These are phyloP conservation scores for Picochlorum sp. DNA, from an alignment of 139 green algal genomes.

Conservation along the genomic window DNA sequence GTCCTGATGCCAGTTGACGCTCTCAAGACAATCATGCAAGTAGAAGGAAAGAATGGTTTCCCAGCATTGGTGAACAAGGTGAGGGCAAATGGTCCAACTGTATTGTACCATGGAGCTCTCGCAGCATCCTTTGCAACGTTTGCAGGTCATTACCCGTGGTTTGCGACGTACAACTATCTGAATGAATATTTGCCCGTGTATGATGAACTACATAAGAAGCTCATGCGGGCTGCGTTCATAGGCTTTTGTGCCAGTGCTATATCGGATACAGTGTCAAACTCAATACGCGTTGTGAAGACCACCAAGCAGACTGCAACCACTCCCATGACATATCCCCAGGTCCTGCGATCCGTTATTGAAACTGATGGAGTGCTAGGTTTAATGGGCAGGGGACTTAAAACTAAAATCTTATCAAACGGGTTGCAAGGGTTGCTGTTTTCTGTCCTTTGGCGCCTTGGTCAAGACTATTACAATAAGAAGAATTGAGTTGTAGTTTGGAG, in stretches of 20 bases:
- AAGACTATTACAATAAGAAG: slow-evolving; percentile 45
- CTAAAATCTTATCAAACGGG: slow-evolving; percentile 75
- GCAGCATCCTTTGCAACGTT: slow-evolving; percentile 73
- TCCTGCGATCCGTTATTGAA: slow-evolving; percentile 55
- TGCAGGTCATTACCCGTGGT: slow-evolving; percentile 90
- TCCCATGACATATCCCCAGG: slow-evolving; percentile 58
- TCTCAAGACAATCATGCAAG: slow-evolving; percentile 86
- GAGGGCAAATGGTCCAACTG: slow-evolving; percentile 43
- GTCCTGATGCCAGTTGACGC: slow-evolving; percentile 87
- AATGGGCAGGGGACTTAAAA: slow-evolving; percentile 70
- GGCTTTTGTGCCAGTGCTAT: slow-evolving; percentile 71
- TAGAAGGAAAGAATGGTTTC: slow-evolving; percentile 64
- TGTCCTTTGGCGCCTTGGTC: slow-evolving; percentile 69
- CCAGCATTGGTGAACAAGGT: slow-evolving; percentile 57
- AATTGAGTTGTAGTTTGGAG: no score
- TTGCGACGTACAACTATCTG: slow-evolving; percentile 53
- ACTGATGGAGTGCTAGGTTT: slow-evolving; percentile 74
- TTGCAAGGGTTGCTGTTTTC: slow-evolving; percentile 66
- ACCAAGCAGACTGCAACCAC: slow-evolving; percentile 69
- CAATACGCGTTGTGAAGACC: slow-evolving; percentile 85
- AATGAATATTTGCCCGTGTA: slow-evolving; percentile 31
- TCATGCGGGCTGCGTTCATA: slow-evolving; percentile 72
- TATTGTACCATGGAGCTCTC: slow-evolving; percentile 80
- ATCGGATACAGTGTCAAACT: slow-evolving; percentile 82
- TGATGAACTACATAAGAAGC: slow-evolving; percentile 48